A percentile compares a stretch with the other conserved stretches of the same genome.
phyloP scores from a whole-genome alignment of 108 stramenopile genomes.

The Nitzschia putrida region DNA sequence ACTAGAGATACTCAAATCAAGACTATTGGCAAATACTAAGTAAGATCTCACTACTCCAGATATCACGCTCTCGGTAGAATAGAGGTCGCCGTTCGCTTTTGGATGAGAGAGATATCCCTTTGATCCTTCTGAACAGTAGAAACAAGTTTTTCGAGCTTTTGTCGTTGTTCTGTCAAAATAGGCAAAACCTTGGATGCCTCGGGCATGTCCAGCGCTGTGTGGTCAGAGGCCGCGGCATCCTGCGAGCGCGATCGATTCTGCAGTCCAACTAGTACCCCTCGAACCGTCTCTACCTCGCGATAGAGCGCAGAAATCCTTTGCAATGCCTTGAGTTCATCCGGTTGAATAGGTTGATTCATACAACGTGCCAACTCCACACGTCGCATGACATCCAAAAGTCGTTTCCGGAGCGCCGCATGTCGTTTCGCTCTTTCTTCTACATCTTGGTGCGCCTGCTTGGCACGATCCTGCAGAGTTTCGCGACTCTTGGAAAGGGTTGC shows the following conservation, averaged over 20 bases:
- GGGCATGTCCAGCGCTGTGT: conserved; percentile 1
- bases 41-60: too few species aligned
- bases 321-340: conserved; percentile 58
- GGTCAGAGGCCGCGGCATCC: conserved; percentile 1
- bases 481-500: conserved; percentile 30
- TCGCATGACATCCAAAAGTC: conserved; percentile 69
- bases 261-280: conserved; percentile 15
- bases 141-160: conserved; percentile 29
- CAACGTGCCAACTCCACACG: conserved; percentile 77
- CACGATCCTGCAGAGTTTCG: conserved; percentile 33
- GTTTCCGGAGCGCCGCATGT: conserved; percentile 44
- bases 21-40: too few species aligned
- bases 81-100: conserved; percentile 45
- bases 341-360: conserved; percentile 66
- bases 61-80: not conserved
- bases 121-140: conserved; percentile 31
- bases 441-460: conserved; percentile 27
- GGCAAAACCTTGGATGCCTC: conserved; percentile 17
- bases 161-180: conserved; percentile 39
- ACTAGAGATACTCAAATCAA: too few species aligned
- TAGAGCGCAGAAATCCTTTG: conserved; percentile 29
- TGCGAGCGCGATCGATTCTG: conserved; percentile 35
- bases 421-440: conserved; percentile 26
- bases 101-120: conserved; percentile 77
- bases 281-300: conserved; percentile 28